Conservation (phyloP, 2,329 filamentous ascomycete genomes). For the Arachnomyces sp. region DNA sequence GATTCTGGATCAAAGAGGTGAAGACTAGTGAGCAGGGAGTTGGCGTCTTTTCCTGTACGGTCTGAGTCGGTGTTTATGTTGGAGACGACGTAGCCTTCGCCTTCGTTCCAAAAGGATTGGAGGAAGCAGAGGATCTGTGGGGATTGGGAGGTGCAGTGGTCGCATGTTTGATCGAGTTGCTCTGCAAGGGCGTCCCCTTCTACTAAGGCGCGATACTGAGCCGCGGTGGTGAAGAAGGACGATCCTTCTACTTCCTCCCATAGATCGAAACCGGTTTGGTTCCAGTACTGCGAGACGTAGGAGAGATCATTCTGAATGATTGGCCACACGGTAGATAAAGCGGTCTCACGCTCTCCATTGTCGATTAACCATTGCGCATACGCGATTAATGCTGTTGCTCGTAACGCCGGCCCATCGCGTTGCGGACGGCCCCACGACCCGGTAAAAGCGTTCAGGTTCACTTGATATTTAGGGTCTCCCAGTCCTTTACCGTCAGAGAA, state of each 20-base stretch:
- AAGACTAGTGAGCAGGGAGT: constrained; percentile 52
- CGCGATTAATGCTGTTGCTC: constrained; percentile 63
- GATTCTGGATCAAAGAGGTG: constrained; percentile 32
- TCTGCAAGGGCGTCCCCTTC: constrained; percentile 57
- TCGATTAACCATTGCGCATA: constrained; percentile 66
- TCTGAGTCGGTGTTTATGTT: constrained; percentile 55
- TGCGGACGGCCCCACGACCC: constrained; percentile 69
- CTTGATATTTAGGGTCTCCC: constrained; percentile 67
- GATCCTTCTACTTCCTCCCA: constrained; percentile 75
- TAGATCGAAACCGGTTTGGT: constrained; percentile 60
- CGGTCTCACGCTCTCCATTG: constrained; percentile 51
- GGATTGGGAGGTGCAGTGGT: constrained; percentile 56
- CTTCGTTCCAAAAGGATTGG: constrained; percentile 64
- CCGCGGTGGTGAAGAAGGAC: constrained; percentile 70
- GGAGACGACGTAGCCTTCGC: constrained; percentile 52
- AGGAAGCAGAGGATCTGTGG: constrained; percentile 66
- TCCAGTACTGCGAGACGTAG: constrained; percentile 53
- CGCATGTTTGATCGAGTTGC: constrained; percentile 54
- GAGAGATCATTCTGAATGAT: constrained; percentile 67
- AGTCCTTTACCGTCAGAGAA: constrained; percentile 45
- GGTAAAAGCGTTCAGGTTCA: constrained; percentile 55
- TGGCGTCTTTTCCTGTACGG: constrained; percentile 63
- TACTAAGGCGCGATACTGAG: constrained; percentile 57
- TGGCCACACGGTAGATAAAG: constrained; percentile 58
- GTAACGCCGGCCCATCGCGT: constrained; percentile 68